Evolutionary conservation across 108 stramenopile species (phyloP).

Genomic region (Ochromonas danica): DNA sequence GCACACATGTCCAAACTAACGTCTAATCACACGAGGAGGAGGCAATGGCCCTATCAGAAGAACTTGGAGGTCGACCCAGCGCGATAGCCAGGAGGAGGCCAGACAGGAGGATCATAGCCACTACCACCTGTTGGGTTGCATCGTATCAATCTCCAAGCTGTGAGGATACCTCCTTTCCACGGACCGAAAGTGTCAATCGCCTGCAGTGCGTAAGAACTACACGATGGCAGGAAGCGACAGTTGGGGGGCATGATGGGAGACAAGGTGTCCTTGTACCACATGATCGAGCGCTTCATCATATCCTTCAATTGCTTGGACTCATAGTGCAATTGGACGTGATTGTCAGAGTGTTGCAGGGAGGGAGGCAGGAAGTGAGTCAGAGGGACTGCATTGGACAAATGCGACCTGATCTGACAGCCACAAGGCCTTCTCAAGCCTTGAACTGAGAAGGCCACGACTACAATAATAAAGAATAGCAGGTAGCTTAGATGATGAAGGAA

Average conservation of each 20-base stretch:
- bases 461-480: too few species aligned
- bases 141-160: conserved; percentile 71
- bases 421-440: too few species aligned
- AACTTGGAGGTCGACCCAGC: not conserved
- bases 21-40: not conserved
- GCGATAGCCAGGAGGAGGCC: conserved; percentile 71
- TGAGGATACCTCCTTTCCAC: conserved; percentile 67
- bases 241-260: conserved; percentile 77
- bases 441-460: too few species aligned
- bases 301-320: too few species aligned
- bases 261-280: conserved; percentile 76
- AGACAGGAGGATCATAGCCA: conserved; percentile 80
- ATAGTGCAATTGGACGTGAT: too few species aligned
- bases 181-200: conserved; percentile 63
- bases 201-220: conserved; percentile 76
- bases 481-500: too few species aligned
- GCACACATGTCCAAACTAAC: not conserved
- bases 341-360: too few species aligned
- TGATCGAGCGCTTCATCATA: not conserved
- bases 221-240: conserved; percentile 81
- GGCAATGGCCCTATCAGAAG: not conserved
- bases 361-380: too few species aligned
- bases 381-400: too few species aligned
- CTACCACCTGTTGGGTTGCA: conserved; percentile 77
- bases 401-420: too few species aligned